Conservation (phyloP, 31 red algal genomes). For the Bonnemaisonia californica region DNA sequence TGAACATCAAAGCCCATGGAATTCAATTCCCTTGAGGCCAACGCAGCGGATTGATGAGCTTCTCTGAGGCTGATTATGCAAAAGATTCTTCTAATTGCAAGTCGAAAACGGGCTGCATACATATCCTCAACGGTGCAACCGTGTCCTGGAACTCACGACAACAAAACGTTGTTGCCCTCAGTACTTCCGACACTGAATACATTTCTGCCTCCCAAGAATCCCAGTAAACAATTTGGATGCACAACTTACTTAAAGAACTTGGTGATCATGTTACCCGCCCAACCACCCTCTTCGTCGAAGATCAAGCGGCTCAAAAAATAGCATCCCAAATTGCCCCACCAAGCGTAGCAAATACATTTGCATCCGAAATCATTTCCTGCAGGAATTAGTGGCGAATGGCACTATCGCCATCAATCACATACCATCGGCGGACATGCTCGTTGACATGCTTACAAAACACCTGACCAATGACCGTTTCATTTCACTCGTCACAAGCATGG, state of each 20-base stretch:
- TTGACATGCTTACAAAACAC: no score
- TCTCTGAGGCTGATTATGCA: conserved; percentile 19
- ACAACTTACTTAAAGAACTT: not conserved
- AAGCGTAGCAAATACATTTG: no score
- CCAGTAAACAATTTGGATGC: not conserved
- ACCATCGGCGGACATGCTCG: no score
- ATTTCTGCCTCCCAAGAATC: conserved; percentile 1
- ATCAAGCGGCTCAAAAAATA: no score
- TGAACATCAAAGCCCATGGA: not conserved
- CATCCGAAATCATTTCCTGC: no score
- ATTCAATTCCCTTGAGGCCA: not conserved
- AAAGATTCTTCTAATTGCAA: not conserved
- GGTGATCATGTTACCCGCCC: no score
- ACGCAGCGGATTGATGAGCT: not conserved
- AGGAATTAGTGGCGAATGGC: no score
- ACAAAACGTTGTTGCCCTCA: not conserved
- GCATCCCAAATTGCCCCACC: no score
- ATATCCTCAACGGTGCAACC: not conserved
- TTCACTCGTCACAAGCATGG: no score
- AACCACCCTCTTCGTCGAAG: no score
- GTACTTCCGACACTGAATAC: conserved; percentile 23
- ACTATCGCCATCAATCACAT: no score
- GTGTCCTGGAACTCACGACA: not conserved
- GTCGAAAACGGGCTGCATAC: not conserved
- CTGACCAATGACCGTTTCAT: no score